Conservation (phyloP, 257 asterid species). For the Voacanga thouarsii region DNA sequence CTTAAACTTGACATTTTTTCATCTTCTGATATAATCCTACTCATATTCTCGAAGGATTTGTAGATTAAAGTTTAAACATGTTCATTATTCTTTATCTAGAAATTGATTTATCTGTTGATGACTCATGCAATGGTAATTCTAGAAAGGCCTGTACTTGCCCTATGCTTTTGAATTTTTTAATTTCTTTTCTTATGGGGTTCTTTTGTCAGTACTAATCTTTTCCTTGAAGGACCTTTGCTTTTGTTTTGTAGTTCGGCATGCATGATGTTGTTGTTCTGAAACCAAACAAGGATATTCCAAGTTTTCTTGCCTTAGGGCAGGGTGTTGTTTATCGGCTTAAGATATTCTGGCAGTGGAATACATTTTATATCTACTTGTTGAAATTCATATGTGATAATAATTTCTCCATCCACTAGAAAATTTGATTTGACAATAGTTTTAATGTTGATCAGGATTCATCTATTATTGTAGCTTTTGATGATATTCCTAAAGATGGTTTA, state of each 20-base stretch:
- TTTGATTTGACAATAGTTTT: constrained; percentile 18
- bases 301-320: constrained; percentile 90
- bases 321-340: constrained; percentile 91
- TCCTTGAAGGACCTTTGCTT: constrained; percentile 16
- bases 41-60: neutral
- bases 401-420: neutral
- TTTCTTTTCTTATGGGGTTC: neutral
- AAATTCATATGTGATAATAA: neutral
- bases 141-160: neutral
- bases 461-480: constrained; percentile 87
- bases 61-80: neutral
- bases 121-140: neutral
- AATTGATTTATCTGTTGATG: neutral
- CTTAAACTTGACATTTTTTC: neutral
- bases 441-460: constrained; percentile 73
- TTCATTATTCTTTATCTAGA: neutral
- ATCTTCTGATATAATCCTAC: neutral
- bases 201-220: neutral
- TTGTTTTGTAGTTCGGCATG: constrained; percentile 65
- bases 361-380: no score
- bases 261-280: constrained; percentile 89
- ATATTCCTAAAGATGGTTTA: constrained; percentile 91
- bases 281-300: constrained; percentile 85
- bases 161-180: neutral
- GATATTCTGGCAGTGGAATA: no score